phyloP scores from a whole-genome alignment of 2,329 filamentous ascomycete species.

The Pestalotiopsis sp. region DNA sequence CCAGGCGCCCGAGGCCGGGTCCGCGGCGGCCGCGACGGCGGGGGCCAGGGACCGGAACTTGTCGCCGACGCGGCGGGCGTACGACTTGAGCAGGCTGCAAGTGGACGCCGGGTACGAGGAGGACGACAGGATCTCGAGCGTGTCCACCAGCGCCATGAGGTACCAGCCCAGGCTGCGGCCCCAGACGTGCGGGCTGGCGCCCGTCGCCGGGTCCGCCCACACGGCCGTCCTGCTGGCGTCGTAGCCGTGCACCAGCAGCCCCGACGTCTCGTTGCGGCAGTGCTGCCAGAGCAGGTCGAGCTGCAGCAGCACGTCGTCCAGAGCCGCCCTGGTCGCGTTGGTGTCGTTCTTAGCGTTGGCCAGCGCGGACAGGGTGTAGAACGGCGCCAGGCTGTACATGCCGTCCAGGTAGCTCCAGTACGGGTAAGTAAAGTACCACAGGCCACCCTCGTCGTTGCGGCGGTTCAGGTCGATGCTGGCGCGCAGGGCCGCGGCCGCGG shows the following conservation, averaged over 20 bases:
- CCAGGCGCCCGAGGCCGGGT: slow-evolving; percentile 35
- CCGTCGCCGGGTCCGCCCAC: slow-evolving; percentile 37
- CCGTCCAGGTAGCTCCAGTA: slow-evolving; percentile 57
- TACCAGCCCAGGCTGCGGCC: slow-evolving; percentile 40
- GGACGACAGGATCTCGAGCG: slow-evolving; percentile 30
- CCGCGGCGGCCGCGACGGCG: slow-evolving; percentile 26
- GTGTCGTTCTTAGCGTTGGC: neutral
- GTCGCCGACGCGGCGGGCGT: slow-evolving; percentile 17
- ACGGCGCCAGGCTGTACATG: slow-evolving; percentile 52
- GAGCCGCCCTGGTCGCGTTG: slow-evolving; percentile 11
- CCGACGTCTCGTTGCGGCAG: slow-evolving; percentile 23
- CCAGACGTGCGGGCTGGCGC: slow-evolving; percentile 40
- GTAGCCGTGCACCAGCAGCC: slow-evolving; percentile 38
- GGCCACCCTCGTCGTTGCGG: slow-evolving; percentile 35
- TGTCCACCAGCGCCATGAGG: slow-evolving; percentile 38
- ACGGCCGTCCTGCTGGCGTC: slow-evolving; percentile 33
- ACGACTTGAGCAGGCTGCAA: neutral
- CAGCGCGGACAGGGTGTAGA: slow-evolving; percentile 33
- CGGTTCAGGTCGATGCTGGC: slow-evolving; percentile 32
- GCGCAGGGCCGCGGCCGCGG: slow-evolving; percentile 25
- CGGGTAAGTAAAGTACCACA: slow-evolving; percentile 47
- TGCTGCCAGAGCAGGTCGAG: slow-evolving; percentile 31
- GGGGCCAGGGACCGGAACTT: slow-evolving; percentile 26
- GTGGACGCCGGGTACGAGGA: neutral
- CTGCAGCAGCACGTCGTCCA: slow-evolving; percentile 31